Evolutionary conservation across 345 rosid species (phyloP), one percentile per base, ranked within the genome.

Genomic region (Brassica napus): DNA sequence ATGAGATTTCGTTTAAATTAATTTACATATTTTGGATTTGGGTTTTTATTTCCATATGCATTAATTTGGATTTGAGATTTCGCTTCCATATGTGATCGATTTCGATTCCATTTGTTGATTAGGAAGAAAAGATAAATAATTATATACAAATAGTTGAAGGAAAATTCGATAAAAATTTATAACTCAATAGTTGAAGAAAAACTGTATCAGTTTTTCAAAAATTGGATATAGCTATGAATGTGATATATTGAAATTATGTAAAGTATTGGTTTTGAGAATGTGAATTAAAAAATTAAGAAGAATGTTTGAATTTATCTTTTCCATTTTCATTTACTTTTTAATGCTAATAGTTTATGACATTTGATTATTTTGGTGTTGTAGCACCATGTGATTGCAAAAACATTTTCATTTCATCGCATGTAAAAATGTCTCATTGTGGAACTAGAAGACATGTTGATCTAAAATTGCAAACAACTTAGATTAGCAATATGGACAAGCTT

Each of bases 401-500:
- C 1, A 34, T 5, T 32, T 5, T 92, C 16, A 81, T 90, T 26
- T 93, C 97, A 7, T 91, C 93, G 76, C 94, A 92, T 92, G 94
- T 90, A 74, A 7, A 28, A 35, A n/a, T 3, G 1, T 58, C 18
- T 10, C 11, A 34, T 57, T 54, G 42, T 69, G 6, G 28, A 70
- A 57, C 64, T n/a, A 77, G 26, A 65, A 16, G 26, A 66, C 32
- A 34, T 70, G 9, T 34, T 16, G 32, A 70, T n/a, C 30, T 6
- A 4, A 32, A 59, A 31, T n/a, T n/a, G n/a, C n/a, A n/a, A n/a
- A n/a, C n/a, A 28, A 55, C 97, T 92, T 37, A 97, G 98, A 69
- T 85, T 92, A 78, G 98, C 98, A 1, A 94, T 94, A 30, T 97
- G 97, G 2, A 97, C 97, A 16, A 87, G 88, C 23, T 81, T 92